These are phyloP conservation scores for Hygrocybe coccinea DNA, from an alignment of 768 basidiomycete species.

Conservation along the genomic window DNA sequence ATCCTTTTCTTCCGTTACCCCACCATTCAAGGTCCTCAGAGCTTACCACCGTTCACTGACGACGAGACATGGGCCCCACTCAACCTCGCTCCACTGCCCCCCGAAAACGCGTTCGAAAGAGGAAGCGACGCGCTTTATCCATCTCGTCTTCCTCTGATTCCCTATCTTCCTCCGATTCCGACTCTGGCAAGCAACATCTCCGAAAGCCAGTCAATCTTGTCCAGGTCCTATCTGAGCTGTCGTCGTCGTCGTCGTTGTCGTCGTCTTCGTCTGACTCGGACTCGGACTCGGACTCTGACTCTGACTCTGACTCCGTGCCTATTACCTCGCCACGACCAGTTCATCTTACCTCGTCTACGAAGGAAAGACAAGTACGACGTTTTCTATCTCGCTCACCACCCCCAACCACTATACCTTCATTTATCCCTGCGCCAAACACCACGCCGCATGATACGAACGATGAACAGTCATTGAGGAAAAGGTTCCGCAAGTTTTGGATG, in stretches of 20 bases:
- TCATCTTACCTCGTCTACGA: conserved; percentile 9
- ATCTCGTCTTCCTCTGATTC: conserved; percentile 41
- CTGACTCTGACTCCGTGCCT: conserved; percentile 15
- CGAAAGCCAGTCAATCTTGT: not conserved
- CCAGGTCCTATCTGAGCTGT: conserved; percentile 1
- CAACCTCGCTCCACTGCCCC: conserved; percentile 8
- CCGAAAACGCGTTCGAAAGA: conserved; percentile 48
- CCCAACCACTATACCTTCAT: conserved; percentile 49
- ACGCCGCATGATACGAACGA: conserved; percentile 31
- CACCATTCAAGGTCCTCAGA: not conserved
- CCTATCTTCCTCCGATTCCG: conserved; percentile 32
- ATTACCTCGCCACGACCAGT: conserved; percentile 11
- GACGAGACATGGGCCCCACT: not conserved
- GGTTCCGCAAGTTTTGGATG: conserved; percentile 87
- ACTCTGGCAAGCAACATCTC: conserved; percentile 2
- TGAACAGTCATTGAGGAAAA: conserved; percentile 56
- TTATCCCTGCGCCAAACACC: conserved; percentile 39
- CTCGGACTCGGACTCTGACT: conserved; percentile 25
- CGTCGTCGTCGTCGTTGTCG: conserved; percentile 7
- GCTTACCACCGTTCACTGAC: not conserved
- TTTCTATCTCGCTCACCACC: conserved; percentile 46
- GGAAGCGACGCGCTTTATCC: conserved; percentile 47
- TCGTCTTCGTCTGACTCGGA: conserved; percentile 11
- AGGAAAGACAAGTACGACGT: conserved; percentile 15
- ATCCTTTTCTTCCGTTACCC: conserved; percentile 6